Evolutionary conservation across 306 rosid genomes (phyloP), one percentile per base, ranked within the genome.

Genomic region (Rosa multiflora): DNA sequence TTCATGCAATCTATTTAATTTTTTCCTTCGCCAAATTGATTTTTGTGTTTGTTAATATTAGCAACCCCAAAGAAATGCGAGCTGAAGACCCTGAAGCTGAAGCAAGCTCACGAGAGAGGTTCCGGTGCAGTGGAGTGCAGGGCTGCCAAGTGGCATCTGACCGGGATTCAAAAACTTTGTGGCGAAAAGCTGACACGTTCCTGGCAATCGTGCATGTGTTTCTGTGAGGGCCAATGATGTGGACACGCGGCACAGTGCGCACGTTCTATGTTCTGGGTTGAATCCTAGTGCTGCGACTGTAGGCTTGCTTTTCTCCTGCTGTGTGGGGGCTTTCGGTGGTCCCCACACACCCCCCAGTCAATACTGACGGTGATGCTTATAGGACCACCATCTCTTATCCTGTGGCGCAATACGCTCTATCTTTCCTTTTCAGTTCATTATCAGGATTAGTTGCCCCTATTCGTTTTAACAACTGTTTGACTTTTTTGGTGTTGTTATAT

Each of bases 171-270:
- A 21, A 44, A 44, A 6, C 14, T 55, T 4, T 20, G 39, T 39
- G 21, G 18, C 7, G 20, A 49, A 48, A 59, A 5, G 58, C 35
- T 21, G 84, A 81, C 83, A 83, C 84, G 86, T 84, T 89, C 55
- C 3, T 37, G 2, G 37, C 43, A 67, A 73, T 44, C 80, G 64
- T 81, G 88, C 90, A 87, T 84, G 83, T 86, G 86, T 84, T 84
- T 78, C 85, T 39, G 86, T 67, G 84, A 82, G 44, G 78, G 78
- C 80, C 85, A 84, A 82, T 84, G 88, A 88, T 79, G 83, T 82
- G 73, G 85, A 86, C 86, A 77, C 76, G 76, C 49, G 49, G 83
- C 52, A 14, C 46, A 21, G 76, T 21, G 76, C 64, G 64, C 80
- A 75, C 71, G 83, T 80, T 75, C 73, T 14, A 14, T 74, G 20